Base-by-base conservation (phyloP, 257 asterid genomes). In the Thymus quinquecostatus region DNA sequence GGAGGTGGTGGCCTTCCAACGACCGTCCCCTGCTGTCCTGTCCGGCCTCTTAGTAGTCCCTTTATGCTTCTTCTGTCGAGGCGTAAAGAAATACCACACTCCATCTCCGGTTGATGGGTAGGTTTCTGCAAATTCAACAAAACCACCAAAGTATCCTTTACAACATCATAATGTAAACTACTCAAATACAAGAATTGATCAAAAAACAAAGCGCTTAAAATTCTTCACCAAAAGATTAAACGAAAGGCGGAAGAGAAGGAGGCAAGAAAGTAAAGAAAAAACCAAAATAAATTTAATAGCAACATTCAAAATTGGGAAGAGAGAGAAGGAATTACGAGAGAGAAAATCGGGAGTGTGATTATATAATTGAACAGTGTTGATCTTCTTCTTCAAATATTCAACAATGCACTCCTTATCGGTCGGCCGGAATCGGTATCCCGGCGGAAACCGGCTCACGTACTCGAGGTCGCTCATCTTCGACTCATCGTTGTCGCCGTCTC, bases 381-480 rank as follows among this genome's bases (percentile, higher is more conserved):
- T 28, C 60, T 55, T 55, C 36, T 55, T 55, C 60, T 27, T 28
- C 60, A 55, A 3, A 55, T 55, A 55, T 21, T 55, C 60, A 55
- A 55, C 13, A 6, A 55, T 55, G 2, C 29, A 8, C 11, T 55
- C 60, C 36, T 10, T 3, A 8, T 55, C 36, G 5, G 36, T 55
- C 2, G 60, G 60, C 3, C 2, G 36, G 4, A 55, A 55, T 9
- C 36, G 13, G 60, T 27, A 55, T 9, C 60, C 60, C 13, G 12
- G 13, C 3, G 13, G 60, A 28, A 27, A 29, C 4, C 3, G 29
- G n/a, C 8, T 28, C 60, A 28, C 1, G 57, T 12, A 51, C 14
- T 51, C 10, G 6, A n/a, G 5, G 12, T 27, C 60, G 0, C 60
- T 55, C 33, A 3, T 6, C 8, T 51, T 50, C 29, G 29, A 4